Percentiles rank a stretch among this genome's conserved stretches.
Evolutionary conservation across 163 green algal species (phyloP).

Genomic region (Scenedesmus sp.): DNA sequence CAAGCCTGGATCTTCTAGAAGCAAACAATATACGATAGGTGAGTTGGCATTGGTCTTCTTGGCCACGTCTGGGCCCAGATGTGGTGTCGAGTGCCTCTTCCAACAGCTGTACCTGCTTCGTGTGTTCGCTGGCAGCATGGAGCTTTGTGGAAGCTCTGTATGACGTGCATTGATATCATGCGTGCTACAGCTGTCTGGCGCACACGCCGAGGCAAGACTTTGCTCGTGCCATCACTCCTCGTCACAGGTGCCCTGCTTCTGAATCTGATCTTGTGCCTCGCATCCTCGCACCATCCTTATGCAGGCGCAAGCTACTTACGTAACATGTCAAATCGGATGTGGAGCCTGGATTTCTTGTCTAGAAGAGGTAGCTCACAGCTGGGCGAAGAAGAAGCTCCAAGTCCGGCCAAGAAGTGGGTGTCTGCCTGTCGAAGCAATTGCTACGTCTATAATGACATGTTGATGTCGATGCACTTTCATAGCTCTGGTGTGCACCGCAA

Average conservation of each 20-base stretch:
- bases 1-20: background rate
- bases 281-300: background rate
- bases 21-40: background rate
- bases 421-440: background rate
- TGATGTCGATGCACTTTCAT: background rate
- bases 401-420: background rate
- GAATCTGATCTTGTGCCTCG: background rate
- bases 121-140: background rate
- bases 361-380: constrained; percentile 9
- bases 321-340: constrained; percentile 20
- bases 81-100: background rate
- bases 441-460: background rate
- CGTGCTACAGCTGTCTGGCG: background rate
- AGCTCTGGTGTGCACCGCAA: background rate
- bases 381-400: constrained; percentile 14
- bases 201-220: background rate
- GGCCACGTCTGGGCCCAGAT: background rate
- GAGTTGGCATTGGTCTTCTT: background rate
- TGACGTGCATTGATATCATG: background rate
- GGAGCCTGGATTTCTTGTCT: constrained; percentile 29
- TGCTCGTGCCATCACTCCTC: background rate
- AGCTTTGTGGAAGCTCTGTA: background rate
- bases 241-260: background rate
- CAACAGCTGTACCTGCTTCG: background rate
- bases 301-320: background rate